These are phyloP conservation scores for Erucastrum elatum DNA, from an alignment of 345 rosid species.

Conservation along the genomic window DNA sequence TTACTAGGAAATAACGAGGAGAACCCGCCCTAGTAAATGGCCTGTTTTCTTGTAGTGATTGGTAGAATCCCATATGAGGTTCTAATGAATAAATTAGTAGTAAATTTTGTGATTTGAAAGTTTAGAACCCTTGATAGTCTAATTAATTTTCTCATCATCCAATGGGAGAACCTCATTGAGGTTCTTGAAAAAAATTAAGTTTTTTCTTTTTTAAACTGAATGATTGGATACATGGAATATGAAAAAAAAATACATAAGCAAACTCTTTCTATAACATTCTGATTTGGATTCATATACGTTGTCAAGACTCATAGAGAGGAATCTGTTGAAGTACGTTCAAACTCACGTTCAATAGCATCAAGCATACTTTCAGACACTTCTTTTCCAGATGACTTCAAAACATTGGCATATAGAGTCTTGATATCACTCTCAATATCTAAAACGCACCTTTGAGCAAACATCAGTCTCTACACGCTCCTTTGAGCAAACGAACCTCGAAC, in stretches of 20 bases:
- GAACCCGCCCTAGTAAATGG: too few species aligned
- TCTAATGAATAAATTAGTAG: too few species aligned
- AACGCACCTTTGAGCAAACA: constrained; percentile 68
- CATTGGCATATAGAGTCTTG: constrained; percentile 50
- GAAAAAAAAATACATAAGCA: not conserved
- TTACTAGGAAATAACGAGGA: too few species aligned
- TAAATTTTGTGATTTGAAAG: too few species aligned
- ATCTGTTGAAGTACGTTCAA: constrained; percentile 35
- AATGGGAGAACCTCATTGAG: too few species aligned
- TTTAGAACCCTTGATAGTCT: too few species aligned
- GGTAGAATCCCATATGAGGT: too few species aligned
- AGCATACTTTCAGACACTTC: constrained; percentile 36
- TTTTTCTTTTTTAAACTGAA: too few species aligned
- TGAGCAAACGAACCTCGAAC: constrained; percentile 35
- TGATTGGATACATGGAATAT: not conserved
- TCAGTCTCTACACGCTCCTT: constrained; percentile 35
- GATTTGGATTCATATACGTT: not conserved
- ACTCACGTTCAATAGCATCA: constrained; percentile 39
- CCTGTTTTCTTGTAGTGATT: too few species aligned
- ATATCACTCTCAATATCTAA: constrained; percentile 42
- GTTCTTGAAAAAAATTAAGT: too few species aligned
- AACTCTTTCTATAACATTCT: not conserved
- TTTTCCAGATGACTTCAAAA: constrained; percentile 56
- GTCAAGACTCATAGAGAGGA: not conserved
- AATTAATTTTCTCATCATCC: too few species aligned